Conservation (phyloP, 2,329 filamentous ascomycete species). For the Periconia macrospinosa region DNA sequence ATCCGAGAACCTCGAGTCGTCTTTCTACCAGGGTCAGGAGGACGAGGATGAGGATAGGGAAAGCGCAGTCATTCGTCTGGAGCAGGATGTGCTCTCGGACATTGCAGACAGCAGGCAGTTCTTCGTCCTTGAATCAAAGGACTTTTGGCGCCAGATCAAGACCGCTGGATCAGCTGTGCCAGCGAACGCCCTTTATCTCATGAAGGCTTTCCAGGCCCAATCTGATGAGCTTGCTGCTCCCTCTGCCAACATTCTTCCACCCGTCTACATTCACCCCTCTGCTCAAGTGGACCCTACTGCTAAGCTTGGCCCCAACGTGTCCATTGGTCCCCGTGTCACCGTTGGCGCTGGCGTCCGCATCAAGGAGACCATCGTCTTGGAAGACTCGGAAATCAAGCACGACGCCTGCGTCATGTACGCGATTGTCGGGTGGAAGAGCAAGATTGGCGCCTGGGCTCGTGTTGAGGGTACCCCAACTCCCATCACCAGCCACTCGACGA, state of each 20-base stretch:
- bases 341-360: constrained; percentile 86
- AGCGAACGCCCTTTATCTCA: constrained; percentile 93
- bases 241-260: constrained; percentile 84
- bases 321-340: constrained; percentile 83
- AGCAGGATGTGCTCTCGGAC: constrained; percentile 95
- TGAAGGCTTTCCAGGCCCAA: constrained; percentile 84
- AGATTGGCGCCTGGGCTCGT: constrained; percentile 95
- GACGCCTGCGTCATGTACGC: constrained; percentile 94
- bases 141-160: constrained; percentile 99
- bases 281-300: constrained; percentile 90
- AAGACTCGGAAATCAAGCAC: constrained; percentile 94
- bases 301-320: constrained; percentile 96
- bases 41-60: constrained; percentile 75
- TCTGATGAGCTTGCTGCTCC: constrained; percentile 81
- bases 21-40: constrained; percentile 62
- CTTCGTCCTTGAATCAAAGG: constrained; percentile 97
- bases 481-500: constrained; percentile 84
- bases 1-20: constrained; percentile 84
- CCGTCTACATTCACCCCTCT: constrained; percentile 92
- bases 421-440: constrained; percentile 96
- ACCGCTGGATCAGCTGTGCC: constrained; percentile 96
- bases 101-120: constrained; percentile 97
- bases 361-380: constrained; percentile 94
- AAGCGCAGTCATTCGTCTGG: constrained; percentile 87
- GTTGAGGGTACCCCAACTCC: constrained; percentile 94